Percentiles rank a stretch among this genome's conserved stretches.
Evolutionary conservation across 352 stramenopile genomes (phyloP).

Genomic region (Aphanomyces cochlioides): DNA sequence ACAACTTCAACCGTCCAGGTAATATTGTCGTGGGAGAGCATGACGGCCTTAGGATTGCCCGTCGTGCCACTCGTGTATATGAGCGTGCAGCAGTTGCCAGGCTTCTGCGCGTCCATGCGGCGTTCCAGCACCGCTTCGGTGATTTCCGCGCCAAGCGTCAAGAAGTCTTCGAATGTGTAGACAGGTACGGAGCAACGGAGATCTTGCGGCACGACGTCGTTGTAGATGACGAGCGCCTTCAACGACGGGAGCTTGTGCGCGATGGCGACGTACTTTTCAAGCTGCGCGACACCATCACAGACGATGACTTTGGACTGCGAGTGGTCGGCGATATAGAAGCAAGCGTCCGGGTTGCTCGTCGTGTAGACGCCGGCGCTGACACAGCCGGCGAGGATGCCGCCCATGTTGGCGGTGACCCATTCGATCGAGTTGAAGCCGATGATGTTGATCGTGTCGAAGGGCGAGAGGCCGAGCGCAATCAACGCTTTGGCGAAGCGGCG

Average conservation of each 20-base stretch:
- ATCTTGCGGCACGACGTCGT: conserved; percentile 25
- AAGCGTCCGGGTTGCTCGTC: conserved; percentile 41
- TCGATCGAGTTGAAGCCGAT: conserved; percentile 46
- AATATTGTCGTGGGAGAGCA: conserved; percentile 76
- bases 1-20: conserved; percentile 45
- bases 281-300: conserved; percentile 34
- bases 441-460: conserved; percentile 40
- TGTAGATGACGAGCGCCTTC: conserved; percentile 42
- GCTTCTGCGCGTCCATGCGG: conserved; percentile 10
- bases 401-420: conserved; percentile 42
- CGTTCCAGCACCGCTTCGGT: not conserved
- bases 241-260: conserved; percentile 37
- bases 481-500: conserved; percentile 40
- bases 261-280: conserved; percentile 40
- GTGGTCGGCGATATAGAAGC: conserved; percentile 39
- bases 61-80: conserved; percentile 88
- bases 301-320: conserved; percentile 38
- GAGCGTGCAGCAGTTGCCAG: conserved; percentile 69
- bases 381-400: conserved; percentile 40
- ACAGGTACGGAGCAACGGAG: not conserved
- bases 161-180: conserved; percentile 12
- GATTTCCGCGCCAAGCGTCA: not conserved
- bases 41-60: conserved; percentile 59
- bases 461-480: conserved; percentile 38
- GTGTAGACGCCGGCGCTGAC: conserved; percentile 46